Evolutionary conservation across 1,284 basidiomycete species (phyloP), one percentile per base, ranked within the genome.

Genomic region (Melampsora abietis-canadensis): DNA sequence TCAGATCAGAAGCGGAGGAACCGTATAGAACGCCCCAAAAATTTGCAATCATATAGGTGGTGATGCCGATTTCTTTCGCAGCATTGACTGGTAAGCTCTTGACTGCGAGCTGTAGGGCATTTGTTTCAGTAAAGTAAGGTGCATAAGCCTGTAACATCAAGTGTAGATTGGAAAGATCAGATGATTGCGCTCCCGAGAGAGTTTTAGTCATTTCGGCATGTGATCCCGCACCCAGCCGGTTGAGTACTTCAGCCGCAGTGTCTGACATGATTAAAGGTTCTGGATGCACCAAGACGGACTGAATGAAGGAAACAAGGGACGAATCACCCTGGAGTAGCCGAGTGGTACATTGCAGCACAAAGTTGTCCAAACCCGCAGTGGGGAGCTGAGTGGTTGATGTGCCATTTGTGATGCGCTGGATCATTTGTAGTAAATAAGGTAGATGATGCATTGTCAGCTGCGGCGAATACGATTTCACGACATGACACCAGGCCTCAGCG

Each of bases 211-310:
- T 37, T 21, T 66, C 34, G 63, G 10, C 51, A n/a, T 60, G 30
- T 19, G 64, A 48, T 46, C 37, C 24, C 19, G 51, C 57, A 40
- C 24, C n/a, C 21, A 61, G 34, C 40, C 57, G 63, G 54, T 21
- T 14, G 6, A 73, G n/a, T 17, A 66, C 57, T 27, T 57, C 47
- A 24, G 6, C 30, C 24, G 65, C 40, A 12, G 70, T 73, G 27
- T 66, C 54, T 15, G 60, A n/a, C 59, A n/a, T 37, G 60, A 74
- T 62, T 30, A 74, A 74, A 48, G 66, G 64, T 62, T 67, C 48
- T 46, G 72, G 72, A 44, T 44, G 64, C 27, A 60, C 54, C 27
- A 67, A 47, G 59, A 51, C 60, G 30, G 48, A 54, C 66, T 66
- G 63, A 40, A 74, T 60, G 27, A 74, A 44, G 51, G 34, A 24